These are phyloP conservation scores for Pythium guiyangense DNA, from an alignment of 352 stramenopile species.

Conservation along the genomic window DNA sequence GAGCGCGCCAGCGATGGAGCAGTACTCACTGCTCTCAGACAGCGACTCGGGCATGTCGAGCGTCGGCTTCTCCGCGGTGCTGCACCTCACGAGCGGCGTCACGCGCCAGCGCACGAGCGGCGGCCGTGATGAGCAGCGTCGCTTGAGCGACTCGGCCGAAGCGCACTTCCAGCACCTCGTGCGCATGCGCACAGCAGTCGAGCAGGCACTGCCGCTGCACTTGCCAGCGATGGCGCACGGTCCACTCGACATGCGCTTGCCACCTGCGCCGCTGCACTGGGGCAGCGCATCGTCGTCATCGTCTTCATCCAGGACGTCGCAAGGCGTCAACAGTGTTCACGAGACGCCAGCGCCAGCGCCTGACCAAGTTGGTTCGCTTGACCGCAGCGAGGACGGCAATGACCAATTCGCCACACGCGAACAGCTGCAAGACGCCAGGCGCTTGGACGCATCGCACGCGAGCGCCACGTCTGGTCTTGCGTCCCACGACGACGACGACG, in stretches of 20 bases:
- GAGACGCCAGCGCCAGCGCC: too few relatives aligned
- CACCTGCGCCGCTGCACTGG: slow-evolving; percentile 25
- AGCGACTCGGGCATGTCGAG: slow-evolving; percentile 40
- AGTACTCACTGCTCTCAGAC: slow-evolving; percentile 17
- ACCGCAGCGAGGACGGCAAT: too few relatives aligned
- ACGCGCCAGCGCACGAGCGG: slow-evolving; percentile 6
- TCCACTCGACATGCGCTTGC: slow-evolving; percentile 32
- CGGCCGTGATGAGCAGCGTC: neutral
- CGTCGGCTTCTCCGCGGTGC: slow-evolving; percentile 38
- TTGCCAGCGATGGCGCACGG: slow-evolving; percentile 27
- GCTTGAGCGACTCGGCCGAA: slow-evolving; percentile 42
- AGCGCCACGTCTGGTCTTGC: neutral
- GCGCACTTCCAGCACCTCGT: slow-evolving; percentile 40
- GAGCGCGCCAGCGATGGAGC: slow-evolving; percentile 3
- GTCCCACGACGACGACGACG: neutral
- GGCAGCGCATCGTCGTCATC: slow-evolving; percentile 23
- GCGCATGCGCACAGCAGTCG: slow-evolving; percentile 38
- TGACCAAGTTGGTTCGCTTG: too few relatives aligned
- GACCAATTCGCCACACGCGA: neutral
- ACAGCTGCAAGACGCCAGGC: too few relatives aligned
- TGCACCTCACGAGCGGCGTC: slow-evolving; percentile 30
- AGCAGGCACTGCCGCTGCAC: slow-evolving; percentile 36
- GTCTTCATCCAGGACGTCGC: slow-evolving; percentile 13
- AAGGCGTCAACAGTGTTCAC: neutral
- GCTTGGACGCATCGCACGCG: neutral